Evolutionary conservation across 495 filamentous ascomycete species (phyloP).

Genomic region (Aspergillus ostianus): DNA sequence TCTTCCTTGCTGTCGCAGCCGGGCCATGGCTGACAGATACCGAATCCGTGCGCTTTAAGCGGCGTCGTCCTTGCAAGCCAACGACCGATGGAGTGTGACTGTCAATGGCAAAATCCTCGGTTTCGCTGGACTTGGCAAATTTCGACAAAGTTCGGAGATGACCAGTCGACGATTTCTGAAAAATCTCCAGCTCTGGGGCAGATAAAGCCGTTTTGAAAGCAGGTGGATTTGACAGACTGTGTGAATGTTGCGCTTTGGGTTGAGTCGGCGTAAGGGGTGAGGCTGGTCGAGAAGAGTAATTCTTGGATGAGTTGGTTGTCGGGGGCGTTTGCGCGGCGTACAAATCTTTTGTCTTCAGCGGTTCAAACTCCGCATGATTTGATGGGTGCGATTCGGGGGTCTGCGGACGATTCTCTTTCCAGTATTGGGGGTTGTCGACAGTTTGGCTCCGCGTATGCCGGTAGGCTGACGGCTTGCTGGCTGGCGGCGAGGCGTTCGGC

Average conservation of each 20-base stretch:
- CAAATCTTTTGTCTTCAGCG: conserved; percentile 24
- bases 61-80: conserved; percentile 78
- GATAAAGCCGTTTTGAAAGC: conserved; percentile 49
- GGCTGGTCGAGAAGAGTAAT: conserved; percentile 27
- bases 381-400: conserved; percentile 32
- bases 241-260: conserved; percentile 40
- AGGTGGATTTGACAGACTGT: conserved; percentile 42
- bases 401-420: conserved; percentile 35
- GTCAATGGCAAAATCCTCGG: conserved; percentile 76
- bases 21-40: conserved; percentile 45
- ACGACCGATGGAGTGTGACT: conserved; percentile 76
- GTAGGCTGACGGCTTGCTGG: conserved; percentile 26
- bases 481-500: conserved; percentile 49
- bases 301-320: conserved; percentile 31
- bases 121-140: conserved; percentile 70
- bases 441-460: conserved; percentile 48
- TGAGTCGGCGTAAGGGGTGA: conserved; percentile 37
- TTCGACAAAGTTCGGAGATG: conserved; percentile 87
- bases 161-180: conserved; percentile 81
- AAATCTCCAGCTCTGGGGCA: conserved; percentile 69
- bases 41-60: conserved; percentile 73
- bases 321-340: conserved; percentile 33
- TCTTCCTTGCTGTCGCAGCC: conserved; percentile 46
- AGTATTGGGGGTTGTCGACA: conserved; percentile 36
- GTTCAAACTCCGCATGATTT: conserved; percentile 35